These are phyloP conservation scores for Amanita rubescens DNA, from an alignment of 768 basidiomycete species.

Conservation along the genomic window DNA sequence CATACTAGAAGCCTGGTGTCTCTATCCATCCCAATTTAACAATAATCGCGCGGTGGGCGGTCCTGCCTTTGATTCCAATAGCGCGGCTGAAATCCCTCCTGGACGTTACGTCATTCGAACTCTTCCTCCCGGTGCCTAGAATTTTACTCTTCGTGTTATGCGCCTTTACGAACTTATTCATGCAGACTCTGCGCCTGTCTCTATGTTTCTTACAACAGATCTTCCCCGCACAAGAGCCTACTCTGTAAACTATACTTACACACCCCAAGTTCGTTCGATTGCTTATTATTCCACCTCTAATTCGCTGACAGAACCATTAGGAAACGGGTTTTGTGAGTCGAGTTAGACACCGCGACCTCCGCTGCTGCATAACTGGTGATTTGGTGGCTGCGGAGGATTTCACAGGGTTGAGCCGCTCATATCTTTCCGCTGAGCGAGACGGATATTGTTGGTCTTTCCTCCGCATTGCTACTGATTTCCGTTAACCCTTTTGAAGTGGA, in stretches of 20 bases:
- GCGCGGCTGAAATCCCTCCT: constrained; percentile 11
- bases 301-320: constrained; percentile 7
- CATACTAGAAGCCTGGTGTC: constrained; percentile 9
- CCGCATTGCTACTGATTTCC: constrained; percentile 1
- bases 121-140: constrained; percentile 10
- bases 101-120: constrained; percentile 15
- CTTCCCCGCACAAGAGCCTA: constrained; percentile 13
- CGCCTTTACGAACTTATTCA: constrained; percentile 1
- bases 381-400: constrained; percentile 12
- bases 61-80: constrained; percentile 12
- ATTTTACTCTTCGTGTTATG: constrained; percentile 1
- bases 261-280: constrained; percentile 11
- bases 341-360: constrained; percentile 11
- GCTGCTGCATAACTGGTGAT: constrained; percentile 15
- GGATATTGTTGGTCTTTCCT: constrained; percentile 9
- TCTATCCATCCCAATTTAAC: constrained; percentile 9
- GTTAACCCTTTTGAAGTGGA: constrained; percentile 11
- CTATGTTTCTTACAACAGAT: constrained; percentile 12
- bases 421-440: constrained; percentile 14
- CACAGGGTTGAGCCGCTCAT: constrained; percentile 14
- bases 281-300: background rate
- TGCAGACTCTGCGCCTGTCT: constrained; percentile 8
- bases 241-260: constrained; percentile 12
- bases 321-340: constrained; percentile 10
- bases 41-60: constrained; percentile 3